phyloP scores from a whole-genome alignment of 2,329 filamentous ascomycete species.

The Daldinia eschscholtzii region DNA sequence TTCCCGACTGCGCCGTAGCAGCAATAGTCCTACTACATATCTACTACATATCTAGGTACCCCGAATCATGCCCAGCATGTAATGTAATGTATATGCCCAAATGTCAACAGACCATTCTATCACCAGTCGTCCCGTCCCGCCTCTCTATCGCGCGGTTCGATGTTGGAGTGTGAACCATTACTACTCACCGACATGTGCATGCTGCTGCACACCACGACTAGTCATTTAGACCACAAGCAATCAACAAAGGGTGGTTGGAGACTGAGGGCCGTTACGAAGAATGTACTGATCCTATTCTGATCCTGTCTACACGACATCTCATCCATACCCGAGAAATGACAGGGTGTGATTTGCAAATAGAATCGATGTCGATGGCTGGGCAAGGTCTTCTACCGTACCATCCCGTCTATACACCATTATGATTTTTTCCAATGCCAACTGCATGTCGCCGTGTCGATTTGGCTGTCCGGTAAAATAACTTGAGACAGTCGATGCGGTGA shows the following conservation, averaged over 20 bases:
- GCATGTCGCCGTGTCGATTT: constrained; percentile 26
- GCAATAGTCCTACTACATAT: background rate
- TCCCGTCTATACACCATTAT: constrained; percentile 8
- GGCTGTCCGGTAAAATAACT: constrained; percentile 29
- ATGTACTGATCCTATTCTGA: constrained; percentile 3
- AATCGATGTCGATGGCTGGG: constrained; percentile 26
- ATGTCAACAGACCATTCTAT: constrained; percentile 13
- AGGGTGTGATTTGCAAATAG: constrained; percentile 38
- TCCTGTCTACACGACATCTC: constrained; percentile 5
- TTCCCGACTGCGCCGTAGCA: constrained; percentile 16
- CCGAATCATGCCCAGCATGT: constrained; percentile 25
- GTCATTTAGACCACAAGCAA: constrained; percentile 35
- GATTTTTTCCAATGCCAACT: constrained; percentile 5
- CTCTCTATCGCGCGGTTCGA: constrained; percentile 26
- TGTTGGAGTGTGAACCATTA: constrained; percentile 37
- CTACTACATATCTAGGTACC: constrained; percentile 11
- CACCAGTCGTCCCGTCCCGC: constrained; percentile 16
- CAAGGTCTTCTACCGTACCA: constrained; percentile 6
- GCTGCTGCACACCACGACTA: constrained; percentile 40
- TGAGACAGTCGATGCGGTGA: constrained; percentile 21
- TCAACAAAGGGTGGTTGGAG: constrained; percentile 29
- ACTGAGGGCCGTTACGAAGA: constrained; percentile 10
- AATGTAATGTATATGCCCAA: constrained; percentile 12
- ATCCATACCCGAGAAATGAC: constrained; percentile 39
- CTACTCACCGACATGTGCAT: constrained; percentile 42